Evolutionary conservation across 352 stramenopile species (phyloP), one percentile per base, ranked within the genome.

Genomic region (Pythium rhizo-oryzae): DNA sequence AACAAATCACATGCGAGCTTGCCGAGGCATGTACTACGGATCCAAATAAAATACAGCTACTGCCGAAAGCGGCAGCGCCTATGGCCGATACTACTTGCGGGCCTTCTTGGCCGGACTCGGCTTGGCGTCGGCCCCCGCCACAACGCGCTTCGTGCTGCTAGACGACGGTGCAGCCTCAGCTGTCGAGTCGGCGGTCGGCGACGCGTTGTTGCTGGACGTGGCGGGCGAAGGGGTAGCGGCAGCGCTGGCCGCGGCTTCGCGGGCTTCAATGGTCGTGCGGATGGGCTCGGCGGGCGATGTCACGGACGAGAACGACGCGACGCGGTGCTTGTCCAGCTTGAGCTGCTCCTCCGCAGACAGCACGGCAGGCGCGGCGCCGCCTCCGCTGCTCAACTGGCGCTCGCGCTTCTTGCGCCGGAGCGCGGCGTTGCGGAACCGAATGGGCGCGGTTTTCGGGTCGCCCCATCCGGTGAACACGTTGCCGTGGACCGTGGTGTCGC

Each of bases 391-490:
- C 24, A 84, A 76, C 67, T 81, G 74, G 9, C 79, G 79, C 71
- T 91, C 84, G 58, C 79, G 77, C 61, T 90, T 88, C 62, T 80
- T 82, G n/a, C 82, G 79, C 12, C 67, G 69, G 43, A 91, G 72
- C 25, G 74, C 74, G 13, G 84, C 82, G 67, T 94, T 91, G 53
- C 79, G 82, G 64, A 94, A 90, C 21, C 83, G 78, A 30, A 90
- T 72, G 30, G 82, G 77, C 47, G 84, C 84, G 12, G 80, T 81
- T 30, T 83, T 79, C 39, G 82, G 72, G 59, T 92, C 81, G 25
- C 83, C 85, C 82, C 82, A 94, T 39, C 85, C 85, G 24, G 77
- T 82, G 23, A 91, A 72, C 11, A 91, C 76, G 74, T 94, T 94
- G 72, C 85, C 85, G 53, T 91, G 82, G 25, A 85, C 70, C 51